phyloP scores from a whole-genome alignment of 75 land plant species.

The Pinus tabuliformis region DNA sequence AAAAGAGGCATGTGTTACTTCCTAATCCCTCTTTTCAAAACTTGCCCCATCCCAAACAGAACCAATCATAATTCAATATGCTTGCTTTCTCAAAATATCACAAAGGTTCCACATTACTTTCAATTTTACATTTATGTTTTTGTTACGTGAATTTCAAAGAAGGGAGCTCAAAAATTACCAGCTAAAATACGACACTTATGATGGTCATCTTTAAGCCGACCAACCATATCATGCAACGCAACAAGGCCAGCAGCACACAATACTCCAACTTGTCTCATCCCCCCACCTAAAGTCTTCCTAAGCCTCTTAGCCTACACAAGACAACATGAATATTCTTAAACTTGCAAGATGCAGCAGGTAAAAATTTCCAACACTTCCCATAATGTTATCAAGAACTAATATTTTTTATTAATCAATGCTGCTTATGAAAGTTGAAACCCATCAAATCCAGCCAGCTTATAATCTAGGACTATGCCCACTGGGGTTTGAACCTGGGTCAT shows the following conservation, averaged over 20 bases:
- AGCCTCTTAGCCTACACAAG: conserved; percentile 65
- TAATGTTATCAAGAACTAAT: not conserved
- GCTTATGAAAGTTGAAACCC: too few relatives aligned
- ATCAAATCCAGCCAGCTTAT: too few relatives aligned
- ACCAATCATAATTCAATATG: not conserved
- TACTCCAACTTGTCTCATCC: conserved; percentile 94
- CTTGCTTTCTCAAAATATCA: not conserved
- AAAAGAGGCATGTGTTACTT: not conserved
- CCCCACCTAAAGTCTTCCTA: conserved; percentile 96
- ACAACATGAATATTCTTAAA: not conserved
- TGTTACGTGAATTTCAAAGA: not conserved
- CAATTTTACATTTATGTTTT: not conserved
- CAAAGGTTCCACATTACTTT: not conserved
- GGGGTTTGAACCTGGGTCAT: too few relatives aligned
- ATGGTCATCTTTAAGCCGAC: conserved; percentile 75
- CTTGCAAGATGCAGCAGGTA: too few relatives aligned
- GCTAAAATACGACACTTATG: conserved; percentile 70
- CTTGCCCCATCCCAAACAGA: not conserved
- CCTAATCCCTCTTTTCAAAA: not conserved
- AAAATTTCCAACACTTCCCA: not conserved
- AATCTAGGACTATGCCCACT: too few relatives aligned
- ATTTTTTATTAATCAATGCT: too few relatives aligned
- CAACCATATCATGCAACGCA: conserved; percentile 75
- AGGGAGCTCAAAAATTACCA: conserved; percentile 29
- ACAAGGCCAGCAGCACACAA: conserved; percentile 90